Evolutionary conservation across 148 eudicot species (phyloP).

Genomic region (Bassia scoparia): DNA sequence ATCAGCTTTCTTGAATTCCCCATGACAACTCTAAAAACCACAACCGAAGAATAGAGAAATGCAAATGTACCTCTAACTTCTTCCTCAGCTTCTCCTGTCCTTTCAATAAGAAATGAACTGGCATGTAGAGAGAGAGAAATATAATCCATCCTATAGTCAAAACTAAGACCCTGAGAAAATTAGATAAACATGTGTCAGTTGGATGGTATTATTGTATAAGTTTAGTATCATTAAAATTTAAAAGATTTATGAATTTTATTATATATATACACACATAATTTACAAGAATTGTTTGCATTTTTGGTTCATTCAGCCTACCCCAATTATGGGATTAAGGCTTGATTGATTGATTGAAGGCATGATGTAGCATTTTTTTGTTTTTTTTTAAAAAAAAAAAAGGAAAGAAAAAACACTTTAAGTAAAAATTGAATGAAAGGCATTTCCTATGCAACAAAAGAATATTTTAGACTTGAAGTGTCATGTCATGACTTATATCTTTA

Average conservation of each 20-base stretch:
- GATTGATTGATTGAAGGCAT: too few species aligned
- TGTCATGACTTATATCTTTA: background rate
- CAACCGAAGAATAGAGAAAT: too few species aligned
- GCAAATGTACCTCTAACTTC: conserved; percentile 83
- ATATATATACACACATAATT: too few species aligned
- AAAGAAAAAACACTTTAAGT: background rate
- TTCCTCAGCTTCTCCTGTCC: conserved; percentile 86
- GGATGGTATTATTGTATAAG: background rate
- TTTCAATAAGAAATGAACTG: conserved; percentile 79
- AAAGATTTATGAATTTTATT: too few species aligned
- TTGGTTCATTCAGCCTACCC: too few species aligned
- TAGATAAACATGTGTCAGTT: conserved; percentile 10
- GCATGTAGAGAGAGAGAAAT: conserved; percentile 89
- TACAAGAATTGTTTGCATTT: too few species aligned
- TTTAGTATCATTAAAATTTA: too few species aligned
- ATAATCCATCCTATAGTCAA: conserved; percentile 89
- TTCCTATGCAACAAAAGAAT: background rate
- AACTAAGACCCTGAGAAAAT: conserved; percentile 62
- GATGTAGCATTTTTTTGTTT: too few species aligned
- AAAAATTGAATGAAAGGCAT: background rate
- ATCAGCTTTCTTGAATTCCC: too few species aligned
- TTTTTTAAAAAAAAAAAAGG: too few species aligned
- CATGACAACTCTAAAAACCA: too few species aligned
- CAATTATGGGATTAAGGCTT: too few species aligned
- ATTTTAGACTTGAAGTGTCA: background rate